Evolutionary conservation across 2,329 filamentous ascomycete genomes (phyloP).

Genomic region (Colletotrichum gloeosporioides): DNA sequence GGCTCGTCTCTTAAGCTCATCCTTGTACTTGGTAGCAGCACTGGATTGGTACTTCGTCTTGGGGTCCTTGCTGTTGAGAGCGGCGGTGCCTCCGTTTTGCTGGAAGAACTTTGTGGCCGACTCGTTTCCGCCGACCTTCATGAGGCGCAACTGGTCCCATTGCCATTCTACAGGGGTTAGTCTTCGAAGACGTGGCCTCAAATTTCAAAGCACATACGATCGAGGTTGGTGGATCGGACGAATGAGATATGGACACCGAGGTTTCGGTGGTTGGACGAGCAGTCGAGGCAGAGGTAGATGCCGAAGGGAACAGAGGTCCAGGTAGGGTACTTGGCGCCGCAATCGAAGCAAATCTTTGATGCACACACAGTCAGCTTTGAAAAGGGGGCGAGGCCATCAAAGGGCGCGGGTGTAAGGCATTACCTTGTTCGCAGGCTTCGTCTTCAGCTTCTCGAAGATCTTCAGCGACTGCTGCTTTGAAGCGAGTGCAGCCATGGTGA

Average conservation of each 20-base stretch:
- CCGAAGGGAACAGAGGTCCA: slow-evolving; percentile 98
- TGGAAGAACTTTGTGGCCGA: slow-evolving; percentile 99
- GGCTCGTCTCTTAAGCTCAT: slow-evolving; percentile 87
- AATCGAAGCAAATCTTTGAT: slow-evolving; percentile 93
- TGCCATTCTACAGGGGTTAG: slow-evolving; percentile 76
- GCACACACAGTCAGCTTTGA: slow-evolving; percentile 18
- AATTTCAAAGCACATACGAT: slow-evolving; percentile 70
- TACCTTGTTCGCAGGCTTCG: slow-evolving; percentile 94
- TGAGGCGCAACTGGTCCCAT: slow-evolving; percentile 96
- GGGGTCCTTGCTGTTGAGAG: slow-evolving; percentile 92
- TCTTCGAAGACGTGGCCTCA: not conserved
- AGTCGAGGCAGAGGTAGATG: slow-evolving; percentile 98
- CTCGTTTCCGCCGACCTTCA: slow-evolving; percentile 99
- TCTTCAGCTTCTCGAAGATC: slow-evolving; percentile 97
- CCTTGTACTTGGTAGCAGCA: slow-evolving; percentile 97
- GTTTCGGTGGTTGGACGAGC: slow-evolving; percentile 95
- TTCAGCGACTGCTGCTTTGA: slow-evolving; percentile 95
- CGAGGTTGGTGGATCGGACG: slow-evolving; percentile 96
- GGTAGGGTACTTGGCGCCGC: slow-evolving; percentile 94
- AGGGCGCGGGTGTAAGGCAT: slow-evolving; percentile 27
- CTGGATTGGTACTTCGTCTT: slow-evolving; percentile 97
- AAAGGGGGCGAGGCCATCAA: slow-evolving; percentile 21
- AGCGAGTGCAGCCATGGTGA: slow-evolving; percentile 72
- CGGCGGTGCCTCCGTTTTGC: slow-evolving; percentile 91
- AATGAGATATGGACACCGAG: slow-evolving; percentile 99